Conservation (phyloP, 1,139 yeast genomes). For the Zhuliangozyma parablackwelliae region DNA sequence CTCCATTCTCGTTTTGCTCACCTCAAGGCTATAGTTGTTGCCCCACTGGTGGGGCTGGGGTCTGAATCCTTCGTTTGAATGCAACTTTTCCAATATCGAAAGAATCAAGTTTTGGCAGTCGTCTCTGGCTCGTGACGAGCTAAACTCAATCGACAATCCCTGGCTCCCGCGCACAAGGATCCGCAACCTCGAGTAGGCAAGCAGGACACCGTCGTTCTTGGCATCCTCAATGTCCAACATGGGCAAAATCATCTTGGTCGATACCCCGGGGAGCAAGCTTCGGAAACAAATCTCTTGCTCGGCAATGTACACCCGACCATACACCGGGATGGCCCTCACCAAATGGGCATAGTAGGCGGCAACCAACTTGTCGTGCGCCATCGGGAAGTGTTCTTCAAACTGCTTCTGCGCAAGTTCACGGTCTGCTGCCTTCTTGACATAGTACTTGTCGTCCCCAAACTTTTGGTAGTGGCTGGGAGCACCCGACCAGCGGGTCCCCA, state of each 20-base stretch:
- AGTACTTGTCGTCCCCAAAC: slow-evolving; percentile 37
- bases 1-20: slow-evolving; percentile 14
- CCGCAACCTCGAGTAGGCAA: slow-evolving; percentile 60
- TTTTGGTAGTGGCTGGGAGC: slow-evolving; percentile 56
- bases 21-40: slow-evolving; percentile 16
- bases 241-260: slow-evolving; percentile 83
- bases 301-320: slow-evolving; percentile 79
- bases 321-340: slow-evolving; percentile 66
- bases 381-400: slow-evolving; percentile 63
- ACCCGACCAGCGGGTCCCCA: slow-evolving; percentile 59
- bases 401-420: slow-evolving; percentile 46
- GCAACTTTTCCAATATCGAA: slow-evolving; percentile 43
- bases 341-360: slow-evolving; percentile 74
- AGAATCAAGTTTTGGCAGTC: slow-evolving; percentile 61
- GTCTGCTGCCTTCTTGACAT: slow-evolving; percentile 38
- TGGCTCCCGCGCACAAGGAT: slow-evolving; percentile 70
- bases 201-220: slow-evolving; percentile 46
- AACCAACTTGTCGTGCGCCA: slow-evolving; percentile 50
- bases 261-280: slow-evolving; percentile 73
- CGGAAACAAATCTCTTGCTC: slow-evolving; percentile 67
- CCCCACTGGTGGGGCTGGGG: slow-evolving; percentile 31
- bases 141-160: slow-evolving; percentile 72
- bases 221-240: slow-evolving; percentile 56
- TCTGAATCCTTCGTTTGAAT: slow-evolving; percentile 22
- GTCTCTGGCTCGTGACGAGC: slow-evolving; percentile 60